Conservation (phyloP, 2,329 filamentous ascomycete genomes). For the Ophiocordyceps camponoti-leonardi region DNA sequence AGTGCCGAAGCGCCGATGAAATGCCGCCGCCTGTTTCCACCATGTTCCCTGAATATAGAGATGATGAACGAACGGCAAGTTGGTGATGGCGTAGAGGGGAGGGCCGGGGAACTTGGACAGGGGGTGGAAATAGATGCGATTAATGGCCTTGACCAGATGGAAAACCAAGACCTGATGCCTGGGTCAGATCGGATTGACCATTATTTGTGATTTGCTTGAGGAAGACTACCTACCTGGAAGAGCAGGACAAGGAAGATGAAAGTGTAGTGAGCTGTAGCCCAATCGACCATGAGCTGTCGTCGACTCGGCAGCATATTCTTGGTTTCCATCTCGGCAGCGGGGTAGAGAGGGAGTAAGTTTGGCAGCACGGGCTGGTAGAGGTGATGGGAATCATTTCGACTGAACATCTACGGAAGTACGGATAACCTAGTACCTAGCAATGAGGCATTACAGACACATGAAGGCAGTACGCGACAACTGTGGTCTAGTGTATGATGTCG, state of each 20-base stretch:
- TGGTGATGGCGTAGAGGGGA: background rate
- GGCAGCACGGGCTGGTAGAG: too few relatives aligned
- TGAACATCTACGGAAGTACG: too few relatives aligned
- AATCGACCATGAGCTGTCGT: too few relatives aligned
- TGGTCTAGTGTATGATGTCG: too few relatives aligned
- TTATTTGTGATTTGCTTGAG: background rate
- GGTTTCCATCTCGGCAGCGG: too few relatives aligned
- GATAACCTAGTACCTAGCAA: too few relatives aligned
- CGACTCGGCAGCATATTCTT: too few relatives aligned
- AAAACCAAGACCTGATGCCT: background rate
- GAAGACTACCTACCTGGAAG: background rate
- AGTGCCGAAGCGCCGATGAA: conserved; percentile 11
- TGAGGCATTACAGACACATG: too few relatives aligned
- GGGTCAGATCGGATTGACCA: background rate
- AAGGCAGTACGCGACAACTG: too few relatives aligned
- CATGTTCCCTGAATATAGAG: background rate
- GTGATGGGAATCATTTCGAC: too few relatives aligned
- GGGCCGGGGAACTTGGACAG: background rate
- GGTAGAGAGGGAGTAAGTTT: too few relatives aligned
- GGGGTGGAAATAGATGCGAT: background rate
- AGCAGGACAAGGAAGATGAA: background rate
- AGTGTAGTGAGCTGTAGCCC: too few relatives aligned
- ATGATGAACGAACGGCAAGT: background rate
- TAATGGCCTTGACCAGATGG: background rate
- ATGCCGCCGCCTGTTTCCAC: background rate